Conservation (phyloP, 2,329 filamentous ascomycete species). For the Fusarium nematophilum region DNA sequence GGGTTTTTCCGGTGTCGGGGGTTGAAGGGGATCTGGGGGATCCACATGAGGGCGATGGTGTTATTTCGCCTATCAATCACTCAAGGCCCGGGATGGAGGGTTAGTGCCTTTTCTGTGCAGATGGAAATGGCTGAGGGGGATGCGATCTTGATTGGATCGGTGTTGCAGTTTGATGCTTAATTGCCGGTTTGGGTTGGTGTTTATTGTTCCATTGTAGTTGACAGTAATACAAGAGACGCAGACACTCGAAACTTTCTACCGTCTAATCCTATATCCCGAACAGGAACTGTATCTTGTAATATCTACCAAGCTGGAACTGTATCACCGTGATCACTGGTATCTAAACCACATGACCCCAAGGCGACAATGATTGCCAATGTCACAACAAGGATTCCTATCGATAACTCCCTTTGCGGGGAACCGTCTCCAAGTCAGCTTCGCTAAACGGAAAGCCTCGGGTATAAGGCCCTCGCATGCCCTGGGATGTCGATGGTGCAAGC, state of each 20-base stretch:
- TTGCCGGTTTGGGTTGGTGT: neutral
- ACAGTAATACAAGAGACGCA: neutral
- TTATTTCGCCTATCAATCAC: slow-evolving; percentile 44
- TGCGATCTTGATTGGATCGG: slow-evolving; percentile 8
- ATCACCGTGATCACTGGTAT: too few relatives aligned
- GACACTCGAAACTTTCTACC: too few relatives aligned
- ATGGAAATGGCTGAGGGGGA: too few relatives aligned
- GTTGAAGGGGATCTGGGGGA: slow-evolving; percentile 16
- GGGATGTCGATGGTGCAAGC: slow-evolving; percentile 38
- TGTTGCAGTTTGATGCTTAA: neutral
- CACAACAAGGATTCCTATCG: neutral
- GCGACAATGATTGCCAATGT: neutral
- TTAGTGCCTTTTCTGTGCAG: too few relatives aligned
- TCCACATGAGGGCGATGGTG: slow-evolving; percentile 40
- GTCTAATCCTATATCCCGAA: too few relatives aligned
- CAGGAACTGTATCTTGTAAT: too few relatives aligned
- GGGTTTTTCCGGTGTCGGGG: slow-evolving; percentile 34
- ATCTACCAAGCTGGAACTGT: too few relatives aligned
- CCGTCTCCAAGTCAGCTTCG: neutral
- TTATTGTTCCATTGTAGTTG: neutral
- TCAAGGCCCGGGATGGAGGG: slow-evolving; percentile 32
- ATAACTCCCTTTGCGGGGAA: slow-evolving; percentile 6
- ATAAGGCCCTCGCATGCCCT: slow-evolving; percentile 5
- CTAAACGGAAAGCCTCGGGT: slow-evolving; percentile 6
- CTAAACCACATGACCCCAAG: too few relatives aligned